A percentile compares a stretch with the other conserved stretches of the same genome.
Evolutionary conservation across 805 yeast species (phyloP).

Genomic region (Wickerhamomyces rabaulensis): DNA sequence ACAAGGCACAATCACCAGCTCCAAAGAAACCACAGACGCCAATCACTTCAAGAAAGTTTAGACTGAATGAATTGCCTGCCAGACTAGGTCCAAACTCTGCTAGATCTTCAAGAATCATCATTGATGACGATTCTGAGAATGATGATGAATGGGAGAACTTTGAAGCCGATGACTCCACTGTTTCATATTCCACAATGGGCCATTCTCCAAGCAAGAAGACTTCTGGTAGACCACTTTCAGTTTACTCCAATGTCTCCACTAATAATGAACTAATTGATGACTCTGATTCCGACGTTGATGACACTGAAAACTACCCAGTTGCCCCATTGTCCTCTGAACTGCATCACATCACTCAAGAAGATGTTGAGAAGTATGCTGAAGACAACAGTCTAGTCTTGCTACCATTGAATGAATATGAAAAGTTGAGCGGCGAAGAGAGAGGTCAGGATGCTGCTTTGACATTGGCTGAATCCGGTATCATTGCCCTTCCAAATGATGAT

Average conservation of each 20-base stretch:
- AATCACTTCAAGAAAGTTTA: slow-evolving; percentile 9
- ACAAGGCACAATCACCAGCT: slow-evolving; percentile 16
- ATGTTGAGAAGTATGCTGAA: slow-evolving; percentile 27
- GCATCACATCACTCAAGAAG: slow-evolving; percentile 14
- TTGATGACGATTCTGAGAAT: slow-evolving; percentile 17
- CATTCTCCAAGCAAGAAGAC: slow-evolving; percentile 14
- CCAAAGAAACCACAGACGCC: slow-evolving; percentile 7
- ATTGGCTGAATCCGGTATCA: neutral
- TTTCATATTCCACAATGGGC: slow-evolving; percentile 1
- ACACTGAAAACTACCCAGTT: slow-evolving; percentile 11
- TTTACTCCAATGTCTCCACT: slow-evolving; percentile 10
- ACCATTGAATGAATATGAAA: slow-evolving; percentile 17
- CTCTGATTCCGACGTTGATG: slow-evolving; percentile 23
- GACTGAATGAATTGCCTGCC: slow-evolving; percentile 5
- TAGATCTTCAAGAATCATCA: slow-evolving; percentile 20
- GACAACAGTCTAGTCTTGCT: slow-evolving; percentile 25
- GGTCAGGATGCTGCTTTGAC: neutral
- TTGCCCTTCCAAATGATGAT: neutral
- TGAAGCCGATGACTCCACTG: slow-evolving; percentile 18
- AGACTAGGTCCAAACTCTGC: slow-evolving; percentile 18
- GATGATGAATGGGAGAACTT: slow-evolving; percentile 25
- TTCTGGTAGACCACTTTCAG: slow-evolving; percentile 5
- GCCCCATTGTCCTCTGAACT: slow-evolving; percentile 22
- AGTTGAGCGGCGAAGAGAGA: neutral
- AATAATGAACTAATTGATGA: slow-evolving; percentile 14